Base-by-base conservation (phyloP, 805 yeast genomes). In the Starmerella vaccinii region DNA sequence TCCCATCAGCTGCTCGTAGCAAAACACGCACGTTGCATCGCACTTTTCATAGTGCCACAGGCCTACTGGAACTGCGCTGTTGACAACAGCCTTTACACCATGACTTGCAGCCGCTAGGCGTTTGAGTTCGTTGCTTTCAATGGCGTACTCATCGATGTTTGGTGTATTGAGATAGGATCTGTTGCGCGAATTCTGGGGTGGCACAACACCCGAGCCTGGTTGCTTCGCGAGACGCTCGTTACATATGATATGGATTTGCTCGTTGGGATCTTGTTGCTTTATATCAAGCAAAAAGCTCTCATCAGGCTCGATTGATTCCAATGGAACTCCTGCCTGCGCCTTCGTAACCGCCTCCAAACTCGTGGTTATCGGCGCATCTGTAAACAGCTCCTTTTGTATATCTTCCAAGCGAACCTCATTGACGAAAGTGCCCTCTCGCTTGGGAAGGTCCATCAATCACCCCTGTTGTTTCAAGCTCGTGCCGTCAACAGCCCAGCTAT, bases 1-100 rank as follows among this genome's bases (percentile, higher is more conserved):
- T 5, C 40, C 32, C 53, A 53, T 53, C 8, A 53, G 47, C 23
- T 50, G 46, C 29, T 53, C 40, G 30, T 49, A n/a, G 24, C 56
- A 53, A 26, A 53, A 43, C 19, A 38, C 32, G 22, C 56, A 53
- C 2, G 24, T 18, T 18, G 22, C 43, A n/a, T 49, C 51, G 21
- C 39, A 43, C 13, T 46, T 48, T 18, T 47, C 42, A 27, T 32
- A 29, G 40, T 30, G 29, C 53, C 50, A 43, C 33, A 46, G 22
- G 5, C 46, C 43, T 12, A 53, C 50, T 1, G 53, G 45, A 3
- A 9, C 9, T 16, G 37, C 50, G 13, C 16, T 29, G 2, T 2
- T 21, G 22, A 42, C 43, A 3, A 3, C n/a, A 7, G 43, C 33
- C 16, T 13, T 21, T 10, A 18, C 10, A 2, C 32, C 30, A 13